Conservation (phyloP, 169 alveolate genomes). For the Plasmodium berghei region DNA sequence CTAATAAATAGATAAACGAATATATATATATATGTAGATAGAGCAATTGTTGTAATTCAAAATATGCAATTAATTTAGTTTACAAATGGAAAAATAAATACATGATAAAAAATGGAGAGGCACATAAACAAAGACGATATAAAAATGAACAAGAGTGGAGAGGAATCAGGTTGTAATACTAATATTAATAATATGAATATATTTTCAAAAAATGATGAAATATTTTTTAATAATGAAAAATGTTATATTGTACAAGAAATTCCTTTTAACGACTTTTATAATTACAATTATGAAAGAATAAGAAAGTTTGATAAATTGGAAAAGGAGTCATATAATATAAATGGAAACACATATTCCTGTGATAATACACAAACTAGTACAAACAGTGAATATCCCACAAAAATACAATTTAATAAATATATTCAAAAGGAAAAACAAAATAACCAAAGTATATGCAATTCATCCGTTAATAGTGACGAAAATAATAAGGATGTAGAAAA, state of each 20-base stretch:
- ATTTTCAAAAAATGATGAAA: background rate
- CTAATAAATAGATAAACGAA: no score
- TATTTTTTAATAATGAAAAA: background rate
- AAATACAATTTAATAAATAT: background rate
- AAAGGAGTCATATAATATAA: conserved; percentile 10
- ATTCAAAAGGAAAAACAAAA: background rate
- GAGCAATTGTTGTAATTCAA: no score
- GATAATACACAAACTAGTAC: conserved; percentile 3
- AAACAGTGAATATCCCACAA: background rate
- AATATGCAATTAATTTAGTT: no score
- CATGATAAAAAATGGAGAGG: no score
- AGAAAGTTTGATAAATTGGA: conserved; percentile 4
- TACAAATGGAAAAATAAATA: no score
- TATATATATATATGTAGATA: no score
- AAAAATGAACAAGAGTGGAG: no score
- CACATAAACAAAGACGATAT: no score
- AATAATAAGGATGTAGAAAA: background rate
- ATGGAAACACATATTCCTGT: conserved; percentile 16
- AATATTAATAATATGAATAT: no score
- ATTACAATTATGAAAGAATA: conserved; percentile 45
- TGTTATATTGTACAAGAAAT: conserved; percentile 53
- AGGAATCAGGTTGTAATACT: no score
- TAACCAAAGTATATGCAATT: background rate
- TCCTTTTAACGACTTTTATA: conserved; percentile 47
- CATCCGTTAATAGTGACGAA: background rate